Percentiles rank a stretch among this genome's conserved stretches.
phyloP scores from a whole-genome alignment of 495 filamentous ascomycete genomes.

The Hypoxylon crocopeplum region DNA sequence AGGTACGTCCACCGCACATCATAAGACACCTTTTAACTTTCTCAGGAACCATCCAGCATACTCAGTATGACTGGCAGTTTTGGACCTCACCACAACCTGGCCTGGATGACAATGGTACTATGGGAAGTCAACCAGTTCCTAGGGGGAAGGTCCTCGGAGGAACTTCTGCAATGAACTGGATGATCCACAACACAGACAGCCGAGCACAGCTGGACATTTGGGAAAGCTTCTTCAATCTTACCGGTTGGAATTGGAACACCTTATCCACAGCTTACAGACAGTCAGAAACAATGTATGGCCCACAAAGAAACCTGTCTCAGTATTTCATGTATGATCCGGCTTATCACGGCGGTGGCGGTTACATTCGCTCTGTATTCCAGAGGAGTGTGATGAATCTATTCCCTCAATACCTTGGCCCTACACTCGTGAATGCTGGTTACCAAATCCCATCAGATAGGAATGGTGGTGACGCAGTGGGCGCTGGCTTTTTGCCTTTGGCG shows the following conservation, averaged over 20 bases:
- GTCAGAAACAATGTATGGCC: conserved; percentile 1
- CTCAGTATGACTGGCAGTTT: conserved; percentile 15
- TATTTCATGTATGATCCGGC: conserved; percentile 2
- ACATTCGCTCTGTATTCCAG: neutral
- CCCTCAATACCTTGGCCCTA: neutral
- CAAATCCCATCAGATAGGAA: neutral
- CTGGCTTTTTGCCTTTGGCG: neutral
- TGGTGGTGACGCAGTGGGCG: neutral
- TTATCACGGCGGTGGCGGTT: neutral
- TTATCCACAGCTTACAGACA: neutral
- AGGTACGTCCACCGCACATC: neutral
- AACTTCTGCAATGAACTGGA: conserved; percentile 12
- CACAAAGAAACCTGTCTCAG: neutral
- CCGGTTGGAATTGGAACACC: conserved; percentile 8
- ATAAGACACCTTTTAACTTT: neutral
- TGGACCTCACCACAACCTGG: conserved; percentile 7
- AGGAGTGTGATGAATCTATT: neutral
- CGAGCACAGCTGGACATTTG: conserved; percentile 8
- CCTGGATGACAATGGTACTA: conserved; percentile 1
- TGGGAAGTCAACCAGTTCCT: neutral
- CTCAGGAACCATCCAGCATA: conserved; percentile 1
- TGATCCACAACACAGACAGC: conserved; percentile 13
- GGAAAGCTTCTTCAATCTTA: conserved; percentile 11
- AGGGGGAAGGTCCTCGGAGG: conserved; percentile 16
- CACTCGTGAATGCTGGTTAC: neutral